Percentiles rank a stretch among this genome's conserved stretches.
Evolutionary conservation across 1,284 basidiomycete genomes (phyloP).

Genomic region (Leccinum brunneo-olivaceum): DNA sequence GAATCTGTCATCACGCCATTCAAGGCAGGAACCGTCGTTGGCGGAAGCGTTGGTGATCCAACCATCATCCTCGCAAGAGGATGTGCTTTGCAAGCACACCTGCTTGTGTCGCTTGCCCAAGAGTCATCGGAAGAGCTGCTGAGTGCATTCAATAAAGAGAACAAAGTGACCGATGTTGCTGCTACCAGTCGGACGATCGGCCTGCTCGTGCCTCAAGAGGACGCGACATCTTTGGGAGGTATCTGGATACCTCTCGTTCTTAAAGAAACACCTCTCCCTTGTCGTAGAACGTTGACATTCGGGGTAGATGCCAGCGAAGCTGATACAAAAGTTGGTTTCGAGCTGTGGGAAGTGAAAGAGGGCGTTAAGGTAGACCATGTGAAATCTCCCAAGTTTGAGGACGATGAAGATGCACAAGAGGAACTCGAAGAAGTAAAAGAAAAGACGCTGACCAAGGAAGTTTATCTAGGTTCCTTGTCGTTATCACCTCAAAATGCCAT

Average conservation of each 20-base stretch:
- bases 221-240: slow-evolving; percentile 44
- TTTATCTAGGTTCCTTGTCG: slow-evolving; percentile 49
- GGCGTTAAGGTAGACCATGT: slow-evolving; percentile 72
- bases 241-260: slow-evolving; percentile 63
- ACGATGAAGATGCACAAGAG: slow-evolving; percentile 50
- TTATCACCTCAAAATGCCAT: slow-evolving; percentile 46
- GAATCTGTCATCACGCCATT: slow-evolving; percentile 66
- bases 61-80: slow-evolving; percentile 88
- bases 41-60: slow-evolving; percentile 73
- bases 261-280: slow-evolving; percentile 76
- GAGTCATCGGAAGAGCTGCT: slow-evolving; percentile 45
- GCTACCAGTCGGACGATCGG: slow-evolving; percentile 72
- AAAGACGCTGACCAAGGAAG: slow-evolving; percentile 59
- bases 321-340: slow-evolving; percentile 56
- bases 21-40: slow-evolving; percentile 56
- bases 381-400: slow-evolving; percentile 42
- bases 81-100: slow-evolving; percentile 79
- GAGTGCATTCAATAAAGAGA: slow-evolving; percentile 45
- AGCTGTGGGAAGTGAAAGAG: slow-evolving; percentile 86
- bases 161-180: slow-evolving; percentile 39
- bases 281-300: slow-evolving; percentile 64
- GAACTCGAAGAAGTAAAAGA: slow-evolving; percentile 61
- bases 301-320: slow-evolving; percentile 58
- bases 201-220: slow-evolving; percentile 66
- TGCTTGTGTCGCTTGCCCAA: slow-evolving; percentile 51